Evolutionary conservation across 1,284 basidiomycete genomes (phyloP).

Genomic region (Taiwanofungus camphoratus): DNA sequence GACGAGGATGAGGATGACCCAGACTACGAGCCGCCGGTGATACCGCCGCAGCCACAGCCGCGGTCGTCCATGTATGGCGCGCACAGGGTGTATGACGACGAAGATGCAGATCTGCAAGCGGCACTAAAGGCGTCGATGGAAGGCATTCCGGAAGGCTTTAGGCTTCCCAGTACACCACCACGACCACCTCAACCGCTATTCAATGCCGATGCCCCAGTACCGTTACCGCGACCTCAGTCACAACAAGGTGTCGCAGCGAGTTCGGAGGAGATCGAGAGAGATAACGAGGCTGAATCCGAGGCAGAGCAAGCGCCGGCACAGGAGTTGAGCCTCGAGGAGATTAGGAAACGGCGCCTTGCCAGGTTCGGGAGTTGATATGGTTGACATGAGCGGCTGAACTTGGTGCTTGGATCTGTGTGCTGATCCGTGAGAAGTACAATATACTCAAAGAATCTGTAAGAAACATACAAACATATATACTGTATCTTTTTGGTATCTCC

Average conservation of each 20-base stretch:
- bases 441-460: too few relatives aligned
- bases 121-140: constrained; percentile 81
- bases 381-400: too few relatives aligned
- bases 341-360: constrained; percentile 70
- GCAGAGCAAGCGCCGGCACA: constrained; percentile 25
- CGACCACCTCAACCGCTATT: constrained; percentile 16
- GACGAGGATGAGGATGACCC: constrained; percentile 29
- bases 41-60: constrained; percentile 8
- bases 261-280: constrained; percentile 18
- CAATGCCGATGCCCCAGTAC: constrained; percentile 8
- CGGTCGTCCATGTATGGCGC: constrained; percentile 16
- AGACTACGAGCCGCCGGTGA: constrained; percentile 11
- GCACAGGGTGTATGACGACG: constrained; percentile 70
- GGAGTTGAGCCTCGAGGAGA: constrained; percentile 64
- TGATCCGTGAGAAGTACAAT: too few relatives aligned
- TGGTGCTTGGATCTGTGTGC: too few relatives aligned
- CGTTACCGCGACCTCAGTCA: constrained; percentile 14
- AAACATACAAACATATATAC: too few relatives aligned
- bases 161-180: constrained; percentile 28
- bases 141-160: constrained; percentile 51
- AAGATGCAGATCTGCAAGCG: constrained; percentile 80
- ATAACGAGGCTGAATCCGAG: constrained; percentile 26
- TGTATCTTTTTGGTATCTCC: too few relatives aligned
- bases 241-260: constrained; percentile 9
- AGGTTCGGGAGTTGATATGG: constrained; percentile 64